Conservation (phyloP, 225 moss, liverwort and hornwort genomes). For the Polytrichum commune region DNA sequence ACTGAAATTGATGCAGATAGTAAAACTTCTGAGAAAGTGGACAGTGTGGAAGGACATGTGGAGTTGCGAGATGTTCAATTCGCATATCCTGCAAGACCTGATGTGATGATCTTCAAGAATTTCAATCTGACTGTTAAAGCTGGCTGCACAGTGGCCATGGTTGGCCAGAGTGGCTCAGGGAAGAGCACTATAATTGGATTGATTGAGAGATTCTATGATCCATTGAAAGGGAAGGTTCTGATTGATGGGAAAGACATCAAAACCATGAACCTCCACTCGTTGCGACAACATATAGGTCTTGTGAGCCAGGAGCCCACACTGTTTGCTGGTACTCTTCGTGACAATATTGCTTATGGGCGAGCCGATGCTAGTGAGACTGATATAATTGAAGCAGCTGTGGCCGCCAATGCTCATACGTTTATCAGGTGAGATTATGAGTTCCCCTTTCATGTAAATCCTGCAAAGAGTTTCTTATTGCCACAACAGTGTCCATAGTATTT, state of each 20-base stretch:
- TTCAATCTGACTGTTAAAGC: conserved; percentile 37
- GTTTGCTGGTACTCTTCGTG: conserved; percentile 43
- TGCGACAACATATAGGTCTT: conserved; percentile 53
- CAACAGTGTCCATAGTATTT: not conserved
- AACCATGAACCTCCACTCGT: conserved; percentile 36
- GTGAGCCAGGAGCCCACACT: conserved; percentile 72
- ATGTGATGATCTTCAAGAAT: conserved; percentile 42
- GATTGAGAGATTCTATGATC: conserved; percentile 69
- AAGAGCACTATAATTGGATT: conserved; percentile 63
- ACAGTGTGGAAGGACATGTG: conserved; percentile 35
- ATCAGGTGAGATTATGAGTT: conserved; percentile 30
- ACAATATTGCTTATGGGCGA: conserved; percentile 59
- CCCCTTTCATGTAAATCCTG: not conserved
- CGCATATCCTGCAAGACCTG: conserved; percentile 38
- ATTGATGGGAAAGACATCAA: conserved; percentile 56
- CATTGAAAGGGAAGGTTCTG: conserved; percentile 44
- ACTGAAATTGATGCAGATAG: conserved; percentile 47
- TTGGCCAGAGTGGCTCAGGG: conserved; percentile 74
- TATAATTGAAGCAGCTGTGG: conserved; percentile 47
- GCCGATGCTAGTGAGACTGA: conserved; percentile 42
- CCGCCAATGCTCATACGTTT: conserved; percentile 69
- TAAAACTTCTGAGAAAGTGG: conserved; percentile 21
- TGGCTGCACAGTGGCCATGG: conserved; percentile 60
- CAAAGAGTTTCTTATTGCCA: not conserved
- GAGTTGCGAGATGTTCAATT: conserved; percentile 46